A percentile compares a stretch with the other conserved stretches of the same genome.
These are phyloP conservation scores for Aegilops sharonensis DNA, from an alignment of 176 grass and related monocot genomes.

Conservation along the genomic window DNA sequence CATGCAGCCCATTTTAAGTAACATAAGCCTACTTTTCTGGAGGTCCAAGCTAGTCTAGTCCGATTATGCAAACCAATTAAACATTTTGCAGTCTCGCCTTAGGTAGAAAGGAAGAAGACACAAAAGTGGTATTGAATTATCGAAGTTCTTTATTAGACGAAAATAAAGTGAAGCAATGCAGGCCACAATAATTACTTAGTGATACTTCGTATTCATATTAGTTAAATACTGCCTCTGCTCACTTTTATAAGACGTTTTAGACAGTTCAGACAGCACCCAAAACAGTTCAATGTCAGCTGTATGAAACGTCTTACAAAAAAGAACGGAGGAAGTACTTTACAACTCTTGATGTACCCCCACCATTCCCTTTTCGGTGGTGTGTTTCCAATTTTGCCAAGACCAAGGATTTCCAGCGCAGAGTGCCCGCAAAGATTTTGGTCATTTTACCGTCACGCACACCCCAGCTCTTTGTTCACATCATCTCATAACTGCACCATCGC, in stretches of 20 bases:
- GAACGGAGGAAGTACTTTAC: background rate
- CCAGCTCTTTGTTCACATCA: too few species aligned
- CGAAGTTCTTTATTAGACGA: background rate
- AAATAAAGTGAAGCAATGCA: background rate
- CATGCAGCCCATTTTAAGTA: background rate
- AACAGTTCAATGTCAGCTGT: too few species aligned
- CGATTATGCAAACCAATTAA: background rate
- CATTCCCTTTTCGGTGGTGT: too few species aligned
- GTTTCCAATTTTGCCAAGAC: too few species aligned
- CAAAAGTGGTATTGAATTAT: background rate
- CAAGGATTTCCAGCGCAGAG: too few species aligned
- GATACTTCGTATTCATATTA: background rate
- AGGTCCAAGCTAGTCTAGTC: background rate
- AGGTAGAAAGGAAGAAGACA: background rate
- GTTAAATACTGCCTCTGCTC: background rate
- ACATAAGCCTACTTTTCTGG: background rate
- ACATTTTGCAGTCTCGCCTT: background rate
- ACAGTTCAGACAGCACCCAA: too few species aligned
- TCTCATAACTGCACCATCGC: background rate
- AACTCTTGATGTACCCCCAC: background rate
- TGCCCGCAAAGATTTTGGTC: too few species aligned
- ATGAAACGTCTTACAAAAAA: too few species aligned
- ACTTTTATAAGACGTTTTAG: too few species aligned
- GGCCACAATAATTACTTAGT: background rate
- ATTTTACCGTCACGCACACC: too few species aligned